A percentile compares a stretch with the other conserved stretches of the same genome.
phyloP scores from a whole-genome alignment of 108 stramenopile species.

The Epithemia pelagica region DNA sequence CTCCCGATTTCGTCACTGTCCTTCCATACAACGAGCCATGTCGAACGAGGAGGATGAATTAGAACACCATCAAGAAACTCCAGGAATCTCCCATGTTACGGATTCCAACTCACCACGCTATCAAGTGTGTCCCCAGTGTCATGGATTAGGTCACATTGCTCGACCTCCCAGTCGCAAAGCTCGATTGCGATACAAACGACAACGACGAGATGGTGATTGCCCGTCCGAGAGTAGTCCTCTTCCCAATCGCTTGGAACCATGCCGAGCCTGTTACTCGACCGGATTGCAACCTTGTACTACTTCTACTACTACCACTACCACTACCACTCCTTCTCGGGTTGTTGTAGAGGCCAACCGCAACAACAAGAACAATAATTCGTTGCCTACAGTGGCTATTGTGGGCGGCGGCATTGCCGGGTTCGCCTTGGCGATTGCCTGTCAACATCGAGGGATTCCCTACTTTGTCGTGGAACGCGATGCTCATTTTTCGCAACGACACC shows the following conservation, averaged over 20 bases:
- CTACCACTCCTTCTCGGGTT: neutral
- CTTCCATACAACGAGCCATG: too few species aligned
- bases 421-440: constrained; percentile 73
- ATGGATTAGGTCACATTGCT: constrained; percentile 2
- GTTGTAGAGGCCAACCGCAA: neutral
- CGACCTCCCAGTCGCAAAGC: constrained; percentile 5
- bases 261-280: neutral
- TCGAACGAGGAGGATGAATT: too few species aligned
- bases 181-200: neutral
- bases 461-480: constrained; percentile 73
- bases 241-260: constrained; percentile 4
- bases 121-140: constrained; percentile 9
- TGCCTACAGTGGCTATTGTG: constrained; percentile 51
- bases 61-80: too few species aligned
- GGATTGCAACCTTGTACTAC: neutral
- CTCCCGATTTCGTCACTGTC: too few species aligned
- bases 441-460: constrained; percentile 65
- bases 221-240: neutral
- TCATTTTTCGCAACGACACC: constrained; percentile 53
- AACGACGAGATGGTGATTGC: neutral
- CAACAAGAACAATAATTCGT: neutral
- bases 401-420: constrained; percentile 83
- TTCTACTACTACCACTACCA: neutral
- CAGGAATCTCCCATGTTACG: too few species aligned
- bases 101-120: too few species aligned